These are phyloP conservation scores for Protea cynaroides DNA, from an alignment of 164 flowering plant species.

Conservation along the genomic window DNA sequence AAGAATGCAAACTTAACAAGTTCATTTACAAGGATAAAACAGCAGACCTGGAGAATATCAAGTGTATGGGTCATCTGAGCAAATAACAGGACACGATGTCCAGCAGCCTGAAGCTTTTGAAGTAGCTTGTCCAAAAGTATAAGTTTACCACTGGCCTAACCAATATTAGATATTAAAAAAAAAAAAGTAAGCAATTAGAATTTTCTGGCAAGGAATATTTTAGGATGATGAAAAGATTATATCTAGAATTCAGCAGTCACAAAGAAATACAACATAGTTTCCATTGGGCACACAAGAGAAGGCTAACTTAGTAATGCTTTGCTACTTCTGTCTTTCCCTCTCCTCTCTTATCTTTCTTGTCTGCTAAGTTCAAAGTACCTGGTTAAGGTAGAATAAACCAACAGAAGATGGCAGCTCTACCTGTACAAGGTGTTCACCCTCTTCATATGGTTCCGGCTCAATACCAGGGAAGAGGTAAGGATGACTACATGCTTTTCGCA, in stretches of 20 bases:
- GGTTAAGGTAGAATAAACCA: not conserved
- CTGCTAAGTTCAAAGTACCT: not conserved
- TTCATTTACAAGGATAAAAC: not conserved
- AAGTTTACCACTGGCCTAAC: slow-evolving; percentile 94
- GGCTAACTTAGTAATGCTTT: not conserved
- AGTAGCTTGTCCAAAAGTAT: slow-evolving; percentile 75
- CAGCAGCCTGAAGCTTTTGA: slow-evolving; percentile 54
- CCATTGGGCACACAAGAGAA: not conserved
- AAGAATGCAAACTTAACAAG: not conserved
- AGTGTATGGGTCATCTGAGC: slow-evolving; percentile 96
- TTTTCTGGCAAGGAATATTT: not conserved
- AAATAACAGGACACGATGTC: slow-evolving; percentile 87
- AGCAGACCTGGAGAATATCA: slow-evolving; percentile 82
- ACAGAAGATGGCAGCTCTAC: slow-evolving; percentile 25
- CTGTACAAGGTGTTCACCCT: slow-evolving; percentile 95
- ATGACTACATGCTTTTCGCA: slow-evolving; percentile 93
- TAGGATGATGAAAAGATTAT: not conserved
- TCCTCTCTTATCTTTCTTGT: not conserved
- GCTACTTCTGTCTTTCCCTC: not conserved
- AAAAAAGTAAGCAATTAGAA: slow-evolving; percentile 3
- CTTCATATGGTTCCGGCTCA: slow-evolving; percentile 96
- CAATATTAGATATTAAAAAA: slow-evolving; percentile 3
- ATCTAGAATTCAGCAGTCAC: not conserved
- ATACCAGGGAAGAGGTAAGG: slow-evolving; percentile 95
- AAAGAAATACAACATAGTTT: not conserved